These are phyloP conservation scores for Moricandia moricandioides DNA, from an alignment of 345 rosid genomes.

Conservation along the genomic window DNA sequence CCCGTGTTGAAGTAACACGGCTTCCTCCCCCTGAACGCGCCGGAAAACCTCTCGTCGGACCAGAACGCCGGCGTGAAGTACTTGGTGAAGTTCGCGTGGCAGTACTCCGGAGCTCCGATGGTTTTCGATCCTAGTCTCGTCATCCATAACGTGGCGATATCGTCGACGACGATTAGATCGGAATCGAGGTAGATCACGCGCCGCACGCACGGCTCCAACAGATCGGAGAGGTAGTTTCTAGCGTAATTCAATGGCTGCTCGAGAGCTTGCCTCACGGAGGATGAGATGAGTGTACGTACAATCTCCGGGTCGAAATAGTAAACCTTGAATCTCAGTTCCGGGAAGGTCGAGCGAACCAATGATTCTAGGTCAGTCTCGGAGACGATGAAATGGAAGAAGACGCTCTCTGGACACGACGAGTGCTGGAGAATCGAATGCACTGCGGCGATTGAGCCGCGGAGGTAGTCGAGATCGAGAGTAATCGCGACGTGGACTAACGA, in stretches of 20 bases:
- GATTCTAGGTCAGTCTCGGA: conserved; percentile 61
- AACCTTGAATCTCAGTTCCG: conserved; percentile 77
- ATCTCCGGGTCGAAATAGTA: conserved; percentile 76
- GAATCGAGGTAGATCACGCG: conserved; percentile 90
- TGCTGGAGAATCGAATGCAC: conserved; percentile 81
- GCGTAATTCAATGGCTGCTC: conserved; percentile 97
- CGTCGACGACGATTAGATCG: conserved; percentile 85
- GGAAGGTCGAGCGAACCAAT: conserved; percentile 75
- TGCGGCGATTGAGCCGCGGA: conserved; percentile 97
- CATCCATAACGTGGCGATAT: conserved; percentile 71
- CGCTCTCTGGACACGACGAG: conserved; percentile 70
- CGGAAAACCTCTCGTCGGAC: conserved; percentile 49
- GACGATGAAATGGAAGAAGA: conserved; percentile 89
- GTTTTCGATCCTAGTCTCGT: conserved; percentile 65
- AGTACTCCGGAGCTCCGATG: conserved; percentile 95
- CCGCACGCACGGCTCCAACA: conserved; percentile 80
- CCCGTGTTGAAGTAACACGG: conserved; percentile 93
- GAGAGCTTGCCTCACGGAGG: conserved; percentile 88
- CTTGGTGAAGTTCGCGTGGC: conserved; percentile 91
- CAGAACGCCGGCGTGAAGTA: conserved; percentile 82
- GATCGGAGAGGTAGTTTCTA: conserved; percentile 77
- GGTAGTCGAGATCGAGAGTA: conserved; percentile 84
- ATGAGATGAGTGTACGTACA: conserved; percentile 72
- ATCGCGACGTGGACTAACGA: conserved; percentile 79
- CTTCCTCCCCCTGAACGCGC: conserved; percentile 57